Evolutionary conservation across 176 grass and related monocot species (phyloP).

Genomic region (Tillandsia fasciculata): DNA sequence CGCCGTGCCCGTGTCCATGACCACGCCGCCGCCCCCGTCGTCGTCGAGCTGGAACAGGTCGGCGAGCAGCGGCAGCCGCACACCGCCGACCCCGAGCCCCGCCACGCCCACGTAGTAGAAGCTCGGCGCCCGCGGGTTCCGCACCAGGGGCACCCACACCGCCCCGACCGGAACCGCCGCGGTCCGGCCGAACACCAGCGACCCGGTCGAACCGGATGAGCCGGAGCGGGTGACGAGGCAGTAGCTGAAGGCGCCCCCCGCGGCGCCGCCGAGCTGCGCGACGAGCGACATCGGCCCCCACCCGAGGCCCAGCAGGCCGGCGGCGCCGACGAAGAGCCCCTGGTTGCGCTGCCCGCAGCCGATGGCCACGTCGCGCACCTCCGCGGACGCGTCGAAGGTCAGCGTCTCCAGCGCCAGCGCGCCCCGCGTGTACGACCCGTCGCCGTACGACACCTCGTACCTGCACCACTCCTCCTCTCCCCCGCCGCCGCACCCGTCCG

Average conservation of each 20-base stretch:
- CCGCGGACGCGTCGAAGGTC: constrained; percentile 37
- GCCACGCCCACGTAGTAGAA: constrained; percentile 87
- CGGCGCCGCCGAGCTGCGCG: constrained; percentile 55
- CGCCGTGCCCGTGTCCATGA: constrained; percentile 94
- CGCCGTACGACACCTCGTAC: constrained; percentile 63
- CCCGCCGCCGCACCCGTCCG: constrained; percentile 18
- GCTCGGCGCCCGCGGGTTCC: constrained; percentile 55
- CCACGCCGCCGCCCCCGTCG: constrained; percentile 60
- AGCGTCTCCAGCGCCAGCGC: constrained; percentile 72
- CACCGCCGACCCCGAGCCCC: constrained; percentile 61
- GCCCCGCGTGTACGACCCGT: constrained; percentile 78
- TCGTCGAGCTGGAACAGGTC: constrained; percentile 62
- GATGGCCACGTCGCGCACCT: constrained; percentile 56
- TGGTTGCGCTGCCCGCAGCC: constrained; percentile 84
- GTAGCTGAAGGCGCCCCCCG: constrained; percentile 84
- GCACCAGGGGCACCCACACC: constrained; percentile 80
- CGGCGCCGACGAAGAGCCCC: constrained; percentile 61
- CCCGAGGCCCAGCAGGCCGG: constrained; percentile 67
- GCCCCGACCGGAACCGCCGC: constrained; percentile 70
- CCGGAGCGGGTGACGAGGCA: constrained; percentile 67
- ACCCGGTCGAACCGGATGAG: constrained; percentile 22
- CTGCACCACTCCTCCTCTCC: constrained; percentile 17
- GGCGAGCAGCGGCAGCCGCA: constrained; percentile 32
- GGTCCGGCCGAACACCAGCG: constrained; percentile 53
- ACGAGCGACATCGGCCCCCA: constrained; percentile 89